Percentiles rank a stretch among this genome's conserved stretches.
phyloP scores from a whole-genome alignment of 2,329 filamentous ascomycete genomes.

The Verticillium alfalfae region DNA sequence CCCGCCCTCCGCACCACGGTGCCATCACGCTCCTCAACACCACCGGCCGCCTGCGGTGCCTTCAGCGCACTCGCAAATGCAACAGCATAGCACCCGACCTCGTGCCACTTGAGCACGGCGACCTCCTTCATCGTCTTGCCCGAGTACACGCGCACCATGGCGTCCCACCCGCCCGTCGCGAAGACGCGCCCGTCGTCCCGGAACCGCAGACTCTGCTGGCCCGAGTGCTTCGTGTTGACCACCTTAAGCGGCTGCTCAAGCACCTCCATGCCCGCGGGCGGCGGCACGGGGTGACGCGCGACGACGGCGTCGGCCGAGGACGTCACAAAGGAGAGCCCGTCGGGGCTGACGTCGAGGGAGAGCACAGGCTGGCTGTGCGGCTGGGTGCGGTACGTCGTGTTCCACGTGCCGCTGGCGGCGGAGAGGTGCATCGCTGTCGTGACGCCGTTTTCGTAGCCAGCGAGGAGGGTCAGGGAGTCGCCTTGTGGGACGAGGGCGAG shows the following conservation, averaged over 20 bases:
- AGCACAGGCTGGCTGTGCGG: conserved; percentile 77
- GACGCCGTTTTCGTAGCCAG: conserved; percentile 82
- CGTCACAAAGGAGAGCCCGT: conserved; percentile 61
- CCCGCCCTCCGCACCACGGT: conserved; percentile 3
- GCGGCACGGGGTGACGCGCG: conserved; percentile 64
- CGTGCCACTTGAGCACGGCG: conserved; percentile 92
- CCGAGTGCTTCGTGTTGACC: conserved; percentile 78
- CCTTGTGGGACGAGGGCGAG: conserved; percentile 53
- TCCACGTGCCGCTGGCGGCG: conserved; percentile 31
- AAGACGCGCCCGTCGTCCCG: conserved; percentile 79
- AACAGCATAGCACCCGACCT: conserved; percentile 77
- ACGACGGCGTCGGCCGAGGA: conserved; percentile 78
- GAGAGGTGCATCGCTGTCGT: conserved; percentile 58
- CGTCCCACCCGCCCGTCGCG: conserved; percentile 91
- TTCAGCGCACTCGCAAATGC: conserved; percentile 53
- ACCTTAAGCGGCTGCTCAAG: conserved; percentile 49
- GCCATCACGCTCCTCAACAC: not conserved
- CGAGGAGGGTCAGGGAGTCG: conserved; percentile 54
- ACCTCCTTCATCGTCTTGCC: conserved; percentile 76
- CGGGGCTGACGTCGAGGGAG: conserved; percentile 56
- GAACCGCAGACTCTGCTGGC: conserved; percentile 76
- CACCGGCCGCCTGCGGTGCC: not conserved
- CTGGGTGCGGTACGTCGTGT: conserved; percentile 55
- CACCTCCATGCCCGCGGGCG: not conserved
- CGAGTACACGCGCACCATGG: conserved; percentile 74